Evolutionary conservation across 805 yeast species (phyloP), one percentile per base, ranked within the genome.

Genomic region (Yamadazyma sp.): DNA sequence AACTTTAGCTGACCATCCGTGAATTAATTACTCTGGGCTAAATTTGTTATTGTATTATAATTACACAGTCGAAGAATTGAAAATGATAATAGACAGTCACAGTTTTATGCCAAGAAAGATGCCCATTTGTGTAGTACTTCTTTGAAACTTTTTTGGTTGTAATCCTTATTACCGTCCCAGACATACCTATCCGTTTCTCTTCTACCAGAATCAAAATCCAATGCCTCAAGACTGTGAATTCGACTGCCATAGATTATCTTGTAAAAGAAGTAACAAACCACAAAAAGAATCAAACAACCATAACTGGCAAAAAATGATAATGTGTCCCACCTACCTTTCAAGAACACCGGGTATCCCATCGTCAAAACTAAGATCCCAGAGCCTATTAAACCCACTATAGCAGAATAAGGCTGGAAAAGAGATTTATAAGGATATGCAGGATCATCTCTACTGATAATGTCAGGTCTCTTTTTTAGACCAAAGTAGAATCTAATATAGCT

Each of bases 151-250:
- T 57, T 51, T 17, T 50, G 48, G 43, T 65, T 64, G 44, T 63
- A 67, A 36, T 67, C 72, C 33, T 59, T 54, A 17, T 84, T 86
- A 41, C 86, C 93, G 47, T 82, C 87, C 95, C 95, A 86, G 15
- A 80, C 77, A 45, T 76, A 76, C 33, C 88, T 67, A 59, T 88
- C 96, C 62, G 82, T 78, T 55, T 87, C 95, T 35, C 93, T 71
- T 50, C 95, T 67, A 2, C 95, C 95, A 0, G 87, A 75, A 57
- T 88, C 95, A 54, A 84, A 73, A 57, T 88, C 95, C 42, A 87
- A 55, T 31, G 84, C 82, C 48, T 84, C 90, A 31, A 85, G 61
- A 34, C 85, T 72, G 36, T 79, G 84, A 8, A 82, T 64, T 45
- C 78, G 73, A 1, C 90, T 80, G 7, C 86, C 77, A 41, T 78